phyloP scores from a whole-genome alignment of 306 rosid species.

The Elaeagnus macrophylla region DNA sequence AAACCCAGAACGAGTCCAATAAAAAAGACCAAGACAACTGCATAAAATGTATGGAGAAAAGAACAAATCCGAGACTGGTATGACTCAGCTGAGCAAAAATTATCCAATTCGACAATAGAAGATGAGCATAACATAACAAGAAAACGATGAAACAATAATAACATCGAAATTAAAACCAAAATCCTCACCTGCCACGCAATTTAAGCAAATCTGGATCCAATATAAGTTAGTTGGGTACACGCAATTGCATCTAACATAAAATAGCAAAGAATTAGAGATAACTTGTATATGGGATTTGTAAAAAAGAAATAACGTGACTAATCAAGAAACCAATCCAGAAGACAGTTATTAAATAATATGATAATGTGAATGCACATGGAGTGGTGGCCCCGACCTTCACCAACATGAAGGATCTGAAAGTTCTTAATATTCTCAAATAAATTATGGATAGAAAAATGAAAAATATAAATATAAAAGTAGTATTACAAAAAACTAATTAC shows the following conservation, averaged over 20 bases:
- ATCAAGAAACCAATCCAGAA: conserved; percentile 31
- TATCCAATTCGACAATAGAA: neutral
- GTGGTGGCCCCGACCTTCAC: conserved; percentile 31
- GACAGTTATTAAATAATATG: conserved; percentile 31
- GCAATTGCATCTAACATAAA: conserved; percentile 45
- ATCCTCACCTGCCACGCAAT: conserved; percentile 49
- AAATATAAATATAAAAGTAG: neutral
- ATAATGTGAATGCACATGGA: conserved; percentile 32
- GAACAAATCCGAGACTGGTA: too few relatives aligned
- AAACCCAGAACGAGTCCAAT: too few relatives aligned
- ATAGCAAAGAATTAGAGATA: conserved; percentile 19
- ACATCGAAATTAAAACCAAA: conserved; percentile 8
- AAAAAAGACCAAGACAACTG: too few relatives aligned
- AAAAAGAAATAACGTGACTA: conserved; percentile 26
- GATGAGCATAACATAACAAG: conserved; percentile 1
- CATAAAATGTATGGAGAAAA: too few relatives aligned
- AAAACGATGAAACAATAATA: conserved; percentile 4
- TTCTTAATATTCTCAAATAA: conserved; percentile 7
- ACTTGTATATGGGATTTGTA: conserved; percentile 9
- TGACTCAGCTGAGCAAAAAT: neutral
- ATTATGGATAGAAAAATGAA: neutral
- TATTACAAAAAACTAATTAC: neutral
- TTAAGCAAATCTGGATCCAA: conserved; percentile 36
- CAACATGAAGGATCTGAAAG: conserved; percentile 37
- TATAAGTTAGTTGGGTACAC: conserved; percentile 27